Base-by-base conservation (phyloP, 1,284 basidiomycete species). In the Pterula multifida region DNA sequence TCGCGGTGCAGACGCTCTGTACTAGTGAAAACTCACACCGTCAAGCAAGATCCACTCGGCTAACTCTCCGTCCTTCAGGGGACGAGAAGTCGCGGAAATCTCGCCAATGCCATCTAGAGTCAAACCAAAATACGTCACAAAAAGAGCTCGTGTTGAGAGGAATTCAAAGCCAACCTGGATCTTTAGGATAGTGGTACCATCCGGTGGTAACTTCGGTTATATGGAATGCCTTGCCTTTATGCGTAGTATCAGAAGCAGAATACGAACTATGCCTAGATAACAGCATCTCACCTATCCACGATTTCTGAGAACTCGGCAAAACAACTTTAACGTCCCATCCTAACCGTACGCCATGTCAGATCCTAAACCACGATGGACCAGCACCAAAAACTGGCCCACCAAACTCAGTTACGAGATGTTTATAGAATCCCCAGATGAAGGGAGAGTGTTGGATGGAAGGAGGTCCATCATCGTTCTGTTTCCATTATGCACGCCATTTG, bases 291-390 rank as follows among this genome's bases (percentile, higher is more conserved):
- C 85, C 86, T 44, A 90, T 89, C 92, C 92, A 96, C 35, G 85
- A 90, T 65, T 90, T 91, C 64, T 96, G 92, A 15, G 81, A 76
- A 56, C 82, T 84, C 1, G 92, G 92, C 15, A 95, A 69, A 52
- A 95, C 90, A 2, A 96, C 91, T 57, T 81, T 84, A 36, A 96
- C 87, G 56, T 90, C 76, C 86, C 88, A 92, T 3, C 84, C 86
- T 81, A 48, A 56, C 23, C n/a, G n/a, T n/a, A n/a, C n/a, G n/a
- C n/a, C n/a, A n/a, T n/a, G n/a, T n/a, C n/a, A n/a, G n/a, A n/a
- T n/a, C n/a, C n/a, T n/a, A n/a, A n/a, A n/a, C n/a, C n/a, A n/a
- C n/a, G n/a, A n/a, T n/a, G n/a, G n/a, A n/a, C n/a, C n/a, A n/a
- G n/a, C n/a, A n/a, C n/a, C n/a, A n/a, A n/a, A n/a, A n/a, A n/a